A percentile compares a stretch with the other conserved stretches of the same genome.
Evolutionary conservation across 345 rosid species (phyloP).

Genomic region (Eucalyptus regnans): DNA sequence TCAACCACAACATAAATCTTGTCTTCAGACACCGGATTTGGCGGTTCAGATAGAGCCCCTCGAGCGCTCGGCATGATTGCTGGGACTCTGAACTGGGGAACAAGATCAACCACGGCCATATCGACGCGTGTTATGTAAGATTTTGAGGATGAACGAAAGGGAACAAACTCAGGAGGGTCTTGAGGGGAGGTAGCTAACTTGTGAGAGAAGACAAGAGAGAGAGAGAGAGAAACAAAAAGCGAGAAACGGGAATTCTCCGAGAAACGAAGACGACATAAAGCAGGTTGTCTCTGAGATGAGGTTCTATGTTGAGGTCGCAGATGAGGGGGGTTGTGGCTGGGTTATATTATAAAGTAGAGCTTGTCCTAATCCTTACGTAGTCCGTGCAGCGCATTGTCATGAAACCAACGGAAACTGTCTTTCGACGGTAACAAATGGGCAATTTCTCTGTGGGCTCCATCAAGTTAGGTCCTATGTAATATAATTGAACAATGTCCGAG

Average conservation of each 20-base stretch:
- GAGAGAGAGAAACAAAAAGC: neutral
- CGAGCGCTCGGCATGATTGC: slow-evolving; percentile 18
- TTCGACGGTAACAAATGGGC: neutral
- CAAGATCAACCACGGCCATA: neutral
- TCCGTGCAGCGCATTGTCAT: neutral
- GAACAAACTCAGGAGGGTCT: neutral
- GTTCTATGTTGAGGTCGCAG: neutral
- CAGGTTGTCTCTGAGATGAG: neutral
- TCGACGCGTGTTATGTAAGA: neutral
- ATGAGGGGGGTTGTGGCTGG: neutral
- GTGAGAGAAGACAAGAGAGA: neutral
- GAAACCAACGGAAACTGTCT: neutral
- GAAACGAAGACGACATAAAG: neutral
- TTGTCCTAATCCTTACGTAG: neutral
- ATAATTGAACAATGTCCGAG: neutral
- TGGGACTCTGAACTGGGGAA: slow-evolving; percentile 6
- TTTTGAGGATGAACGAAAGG: neutral
- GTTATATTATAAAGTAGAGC: neutral
- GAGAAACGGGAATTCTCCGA: neutral
- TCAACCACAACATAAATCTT: slow-evolving; percentile 63
- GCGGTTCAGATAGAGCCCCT: slow-evolving; percentile 16
- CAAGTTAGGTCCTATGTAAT: too few relatives aligned
- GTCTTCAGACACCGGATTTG: slow-evolving; percentile 38
- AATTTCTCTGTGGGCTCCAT: neutral
- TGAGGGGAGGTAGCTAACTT: neutral